Conservation (phyloP, 371 early-diverging fungal species). For the Saksenaea vasiformis region DNA sequence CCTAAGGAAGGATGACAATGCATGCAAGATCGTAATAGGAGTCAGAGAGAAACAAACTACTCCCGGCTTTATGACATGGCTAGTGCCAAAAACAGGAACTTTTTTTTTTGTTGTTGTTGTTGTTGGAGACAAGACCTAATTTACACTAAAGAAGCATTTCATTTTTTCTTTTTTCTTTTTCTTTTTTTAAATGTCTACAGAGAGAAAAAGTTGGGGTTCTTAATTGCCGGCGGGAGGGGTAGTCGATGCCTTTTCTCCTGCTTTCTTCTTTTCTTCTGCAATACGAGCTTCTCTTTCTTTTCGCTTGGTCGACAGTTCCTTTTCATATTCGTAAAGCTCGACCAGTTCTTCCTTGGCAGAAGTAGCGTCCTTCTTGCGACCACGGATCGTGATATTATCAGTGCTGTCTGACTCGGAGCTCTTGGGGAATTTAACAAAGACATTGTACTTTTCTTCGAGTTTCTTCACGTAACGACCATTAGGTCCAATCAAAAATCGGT, state of each 20-base stretch:
- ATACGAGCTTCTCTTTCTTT: conserved; percentile 44
- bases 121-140: no score
- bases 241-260: conserved; percentile 52
- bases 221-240: conserved; percentile 65
- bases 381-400: conserved; percentile 73
- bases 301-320: conserved; percentile 58
- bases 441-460: conserved; percentile 81
- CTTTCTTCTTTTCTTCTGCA: conserved; percentile 60
- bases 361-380: conserved; percentile 74
- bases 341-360: conserved; percentile 75
- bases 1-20: no score
- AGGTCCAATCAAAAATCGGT: conserved; percentile 76
- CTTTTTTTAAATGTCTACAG: no score
- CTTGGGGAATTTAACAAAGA: conserved; percentile 75
- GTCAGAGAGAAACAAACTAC: no score
- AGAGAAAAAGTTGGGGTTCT: conserved; percentile 24
- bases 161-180: no score
- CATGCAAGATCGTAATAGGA: no score
- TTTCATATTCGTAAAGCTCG: conserved; percentile 78
- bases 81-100: no score
- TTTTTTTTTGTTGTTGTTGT: no score
- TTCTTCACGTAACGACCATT: conserved; percentile 79
- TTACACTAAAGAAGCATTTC: no score
- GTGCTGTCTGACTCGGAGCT: conserved; percentile 27
- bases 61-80: no score